phyloP scores from a whole-genome alignment of 768 basidiomycete genomes.

The Phanerochaete sordida region DNA sequence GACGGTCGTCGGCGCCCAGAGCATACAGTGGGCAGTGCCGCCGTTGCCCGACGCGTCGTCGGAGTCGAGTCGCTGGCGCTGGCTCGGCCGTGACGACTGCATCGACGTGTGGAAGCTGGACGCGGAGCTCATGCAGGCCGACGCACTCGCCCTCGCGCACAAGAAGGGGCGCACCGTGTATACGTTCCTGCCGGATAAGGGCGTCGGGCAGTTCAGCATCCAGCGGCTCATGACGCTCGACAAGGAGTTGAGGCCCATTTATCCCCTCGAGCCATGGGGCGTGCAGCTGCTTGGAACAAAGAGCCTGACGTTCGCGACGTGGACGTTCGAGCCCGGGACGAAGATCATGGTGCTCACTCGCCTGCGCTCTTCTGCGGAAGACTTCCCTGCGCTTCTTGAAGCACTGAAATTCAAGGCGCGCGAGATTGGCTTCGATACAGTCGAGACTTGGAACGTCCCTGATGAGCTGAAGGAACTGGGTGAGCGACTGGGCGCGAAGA shows the following conservation, averaged over 20 bases:
- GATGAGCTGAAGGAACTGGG: slow-evolving; percentile 27
- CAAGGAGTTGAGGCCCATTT: slow-evolving; percentile 13
- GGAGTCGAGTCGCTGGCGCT: slow-evolving; percentile 11
- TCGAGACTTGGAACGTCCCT: slow-evolving; percentile 50
- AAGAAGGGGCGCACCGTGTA: slow-evolving; percentile 22
- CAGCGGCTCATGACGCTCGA: slow-evolving; percentile 27
- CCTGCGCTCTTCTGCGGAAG: slow-evolving; percentile 27
- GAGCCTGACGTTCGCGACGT: slow-evolving; percentile 35
- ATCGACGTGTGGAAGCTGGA: slow-evolving; percentile 39
- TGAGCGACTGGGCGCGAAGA: slow-evolving; percentile 28
- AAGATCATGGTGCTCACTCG: slow-evolving; percentile 40
- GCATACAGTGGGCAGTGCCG: slow-evolving; percentile 36
- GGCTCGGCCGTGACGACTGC: slow-evolving; percentile 36
- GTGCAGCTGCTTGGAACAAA: slow-evolving; percentile 12
- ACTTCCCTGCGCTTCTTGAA: slow-evolving; percentile 33
- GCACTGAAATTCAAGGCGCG: slow-evolving; percentile 33
- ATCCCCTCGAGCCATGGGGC: slow-evolving; percentile 26
- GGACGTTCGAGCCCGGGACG: slow-evolving; percentile 37
- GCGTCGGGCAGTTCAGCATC: slow-evolving; percentile 46
- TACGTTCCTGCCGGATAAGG: slow-evolving; percentile 40
- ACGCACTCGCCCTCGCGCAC: slow-evolving; percentile 19
- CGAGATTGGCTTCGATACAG: slow-evolving; percentile 28
- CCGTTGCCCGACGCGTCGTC: not conserved
- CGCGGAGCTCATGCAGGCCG: slow-evolving; percentile 31
- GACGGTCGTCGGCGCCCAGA: slow-evolving; percentile 33